Evolutionary conservation across 108 stramenopile species (phyloP).

Genomic region (Seminavis robusta): DNA sequence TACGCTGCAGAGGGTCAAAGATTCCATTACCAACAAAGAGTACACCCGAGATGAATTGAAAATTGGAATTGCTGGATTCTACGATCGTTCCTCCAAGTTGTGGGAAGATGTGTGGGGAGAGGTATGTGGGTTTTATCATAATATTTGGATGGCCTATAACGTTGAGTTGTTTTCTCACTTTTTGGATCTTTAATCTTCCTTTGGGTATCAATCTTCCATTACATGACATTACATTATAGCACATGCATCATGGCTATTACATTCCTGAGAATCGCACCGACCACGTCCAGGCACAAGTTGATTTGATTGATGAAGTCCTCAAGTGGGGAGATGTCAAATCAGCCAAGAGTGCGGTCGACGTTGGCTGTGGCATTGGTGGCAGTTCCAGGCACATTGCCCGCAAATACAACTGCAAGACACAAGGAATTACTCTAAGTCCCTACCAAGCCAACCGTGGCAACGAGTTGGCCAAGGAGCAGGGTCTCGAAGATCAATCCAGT

Average conservation of each 20-base stretch:
- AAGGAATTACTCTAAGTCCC: conserved; percentile 91
- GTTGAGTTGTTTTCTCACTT: too few relatives aligned
- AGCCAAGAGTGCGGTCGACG: conserved; percentile 57
- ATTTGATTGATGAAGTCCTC: conserved; percentile 91
- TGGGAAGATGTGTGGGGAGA: conserved; percentile 97
- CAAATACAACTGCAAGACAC: conserved; percentile 61
- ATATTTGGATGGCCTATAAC: too few relatives aligned
- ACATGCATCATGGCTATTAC: conserved; percentile 91
- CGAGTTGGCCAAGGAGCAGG: conserved; percentile 81
- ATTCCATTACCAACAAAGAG: conserved; percentile 62
- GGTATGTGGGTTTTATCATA: conserved; percentile 72
- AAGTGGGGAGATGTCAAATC: conserved; percentile 74
- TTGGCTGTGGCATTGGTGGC: conserved; percentile 96
- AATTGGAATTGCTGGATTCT: conserved; percentile 93
- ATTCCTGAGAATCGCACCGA: conserved; percentile 73
- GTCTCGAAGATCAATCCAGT: conserved; percentile 50
- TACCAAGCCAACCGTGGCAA: conserved; percentile 87
- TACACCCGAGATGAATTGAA: conserved; percentile 85
- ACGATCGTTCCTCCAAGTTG: conserved; percentile 86
- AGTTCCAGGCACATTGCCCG: conserved; percentile 83
- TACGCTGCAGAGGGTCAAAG: conserved; percentile 35
- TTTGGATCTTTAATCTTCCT: background rate
- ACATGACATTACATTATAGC: conserved; percentile 16
- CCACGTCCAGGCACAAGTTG: conserved; percentile 83
- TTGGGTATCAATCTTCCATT: background rate